Evolutionary conservation across 495 filamentous ascomycete species (phyloP), one percentile per base, ranked within the genome.

Genomic region (Penicillium steckii): DNA sequence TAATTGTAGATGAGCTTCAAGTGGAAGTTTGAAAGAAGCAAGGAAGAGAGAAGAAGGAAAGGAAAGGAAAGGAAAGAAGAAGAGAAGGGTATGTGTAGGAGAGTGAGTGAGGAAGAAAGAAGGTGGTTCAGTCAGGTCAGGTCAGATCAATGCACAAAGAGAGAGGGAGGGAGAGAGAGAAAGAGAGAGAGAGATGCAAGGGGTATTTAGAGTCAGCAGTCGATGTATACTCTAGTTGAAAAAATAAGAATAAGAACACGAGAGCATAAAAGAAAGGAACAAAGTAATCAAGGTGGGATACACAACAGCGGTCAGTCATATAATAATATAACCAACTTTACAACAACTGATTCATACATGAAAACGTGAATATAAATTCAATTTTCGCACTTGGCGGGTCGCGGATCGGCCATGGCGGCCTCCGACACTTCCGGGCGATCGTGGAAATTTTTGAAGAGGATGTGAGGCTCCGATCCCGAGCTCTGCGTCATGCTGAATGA

Each of bases 341-440:
- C 27, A 29, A 6, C 27, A 33, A 33, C 8, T 33, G n/a, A 32
- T 12, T 12, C n/a, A 13, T 12, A 32, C 3, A 32, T n/a, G 29
- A 32, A 32, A 32, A 32, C n/a, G 29, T 12, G n/a, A 32, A 32
- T 32, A 4, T 13, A 4, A 32, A 32, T n/a, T n/a, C n/a, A n/a
- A n/a, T n/a, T n/a, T n/a, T n/a, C n/a, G n/a, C n/a, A n/a, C n/a
- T n/a, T n/a, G n/a, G n/a, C n/a, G n/a, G n/a, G n/a, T n/a, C n/a
- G 50, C 44, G 56, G 48, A 42, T 55, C 55, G 56, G 55, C 29
- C 37, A 46, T 32, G 42, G 43, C 51, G 56, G 45, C 7, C 52
- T 62, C 59, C 59, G 59, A 52, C 42, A 43, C 37, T 52, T 62
- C 59, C 59, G 59, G 35, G 13, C 38, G 47, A 55, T 55, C 46